Conservation (phyloP, 345 rosid species). For the Boechera stricta region DNA sequence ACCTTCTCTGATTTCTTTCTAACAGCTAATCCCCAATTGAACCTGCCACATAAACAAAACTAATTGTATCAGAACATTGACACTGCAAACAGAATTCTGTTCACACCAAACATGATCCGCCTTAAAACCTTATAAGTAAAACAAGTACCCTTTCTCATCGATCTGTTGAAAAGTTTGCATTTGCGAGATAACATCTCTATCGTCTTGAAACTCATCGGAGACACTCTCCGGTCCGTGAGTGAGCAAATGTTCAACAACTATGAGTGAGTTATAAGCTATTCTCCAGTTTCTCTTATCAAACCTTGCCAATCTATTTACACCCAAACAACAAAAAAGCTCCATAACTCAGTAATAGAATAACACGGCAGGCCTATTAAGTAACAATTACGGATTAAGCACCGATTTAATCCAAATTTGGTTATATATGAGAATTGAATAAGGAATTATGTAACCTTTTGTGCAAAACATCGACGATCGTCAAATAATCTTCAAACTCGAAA, state of each 20-base stretch:
- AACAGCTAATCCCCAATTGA: conserved; percentile 89
- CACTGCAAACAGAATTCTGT: not conserved
- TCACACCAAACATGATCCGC: not conserved
- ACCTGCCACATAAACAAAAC: conserved; percentile 52
- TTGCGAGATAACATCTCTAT: conserved; percentile 57
- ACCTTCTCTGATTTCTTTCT: conserved; percentile 78
- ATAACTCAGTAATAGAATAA: not conserved
- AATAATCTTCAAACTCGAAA: conserved; percentile 89
- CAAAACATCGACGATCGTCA: conserved; percentile 76
- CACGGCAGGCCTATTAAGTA: not conserved
- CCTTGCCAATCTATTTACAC: conserved; percentile 56
- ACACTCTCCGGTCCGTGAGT: conserved; percentile 97
- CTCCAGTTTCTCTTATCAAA: conserved; percentile 89
- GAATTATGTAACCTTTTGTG: conserved; percentile 64
- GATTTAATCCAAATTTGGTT: not conserved
- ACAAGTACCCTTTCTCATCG: conserved; percentile 78
- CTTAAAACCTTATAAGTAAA: not conserved
- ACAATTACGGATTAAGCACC: not conserved
- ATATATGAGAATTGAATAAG: not conserved
- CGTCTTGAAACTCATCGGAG: conserved; percentile 73
- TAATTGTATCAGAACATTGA: not conserved
- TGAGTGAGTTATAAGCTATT: conserved; percentile 68
- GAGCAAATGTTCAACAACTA: conserved; percentile 77
- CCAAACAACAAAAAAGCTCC: conserved; percentile 10
- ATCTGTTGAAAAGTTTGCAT: conserved; percentile 68